Evolutionary conservation across 805 yeast species (phyloP).

Genomic region (Wickerhamiella galacta): DNA sequence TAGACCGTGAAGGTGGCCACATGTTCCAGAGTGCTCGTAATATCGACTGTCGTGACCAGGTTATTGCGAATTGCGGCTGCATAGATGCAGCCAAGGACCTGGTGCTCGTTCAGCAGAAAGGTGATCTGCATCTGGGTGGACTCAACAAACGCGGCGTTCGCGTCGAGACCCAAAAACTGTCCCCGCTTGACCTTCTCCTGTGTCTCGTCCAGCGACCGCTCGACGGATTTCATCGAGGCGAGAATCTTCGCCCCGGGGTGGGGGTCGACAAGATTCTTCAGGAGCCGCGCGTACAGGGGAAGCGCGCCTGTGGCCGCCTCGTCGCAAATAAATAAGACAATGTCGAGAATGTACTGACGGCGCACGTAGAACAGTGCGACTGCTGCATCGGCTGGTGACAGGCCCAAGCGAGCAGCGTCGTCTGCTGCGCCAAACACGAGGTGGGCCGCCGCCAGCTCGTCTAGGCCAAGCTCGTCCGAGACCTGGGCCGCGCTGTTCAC

Average conservation of each 20-base stretch:
- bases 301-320: constrained; percentile 11
- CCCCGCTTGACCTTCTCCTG: constrained; percentile 32
- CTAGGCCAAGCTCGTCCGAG: constrained; percentile 52
- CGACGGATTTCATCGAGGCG: constrained; percentile 40
- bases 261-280: constrained; percentile 3
- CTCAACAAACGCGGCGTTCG: constrained; percentile 30
- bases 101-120: constrained; percentile 51
- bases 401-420: constrained; percentile 24
- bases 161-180: constrained; percentile 33
- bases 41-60: constrained; percentile 22
- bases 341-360: constrained; percentile 52
- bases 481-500: constrained; percentile 39
- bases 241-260: constrained; percentile 30
- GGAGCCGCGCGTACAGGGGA: background rate
- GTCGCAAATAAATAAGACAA: constrained; percentile 14
- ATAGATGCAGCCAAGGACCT: constrained; percentile 48
- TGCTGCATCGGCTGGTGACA: constrained; percentile 29
- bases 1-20: constrained; percentile 35
- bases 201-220: constrained; percentile 37
- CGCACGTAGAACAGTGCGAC: constrained; percentile 52
- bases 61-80: constrained; percentile 32
- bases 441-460: constrained; percentile 64
- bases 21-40: constrained; percentile 29
- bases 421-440: constrained; percentile 35
- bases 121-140: constrained; percentile 42